A percentile compares a stretch with the other conserved stretches of the same genome.
These are phyloP conservation scores for Candida insectalens DNA, from an alignment of 805 yeast species.

Conservation along the genomic window DNA sequence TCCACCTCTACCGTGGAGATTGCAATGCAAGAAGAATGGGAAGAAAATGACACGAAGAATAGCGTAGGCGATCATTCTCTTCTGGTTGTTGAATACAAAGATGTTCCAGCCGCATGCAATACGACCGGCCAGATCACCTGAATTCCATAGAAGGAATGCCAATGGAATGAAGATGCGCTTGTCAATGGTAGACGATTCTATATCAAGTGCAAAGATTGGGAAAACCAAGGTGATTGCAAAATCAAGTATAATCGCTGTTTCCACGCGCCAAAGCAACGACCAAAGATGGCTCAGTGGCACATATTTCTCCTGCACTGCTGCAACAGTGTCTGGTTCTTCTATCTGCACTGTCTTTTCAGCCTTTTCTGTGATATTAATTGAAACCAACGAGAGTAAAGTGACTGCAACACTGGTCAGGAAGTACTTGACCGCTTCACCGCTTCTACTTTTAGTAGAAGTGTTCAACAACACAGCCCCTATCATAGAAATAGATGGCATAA, in stretches of 20 bases:
- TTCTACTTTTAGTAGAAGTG: conserved; percentile 10
- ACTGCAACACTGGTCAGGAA: conserved; percentile 24
- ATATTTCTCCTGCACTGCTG: conserved; percentile 15
- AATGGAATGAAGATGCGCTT: conserved; percentile 55
- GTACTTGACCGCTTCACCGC: conserved; percentile 26
- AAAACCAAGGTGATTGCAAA: conserved; percentile 69
- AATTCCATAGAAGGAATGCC: conserved; percentile 77
- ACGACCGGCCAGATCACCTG: conserved; percentile 81
- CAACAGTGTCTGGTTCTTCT: conserved; percentile 5
- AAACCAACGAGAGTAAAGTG: conserved; percentile 11
- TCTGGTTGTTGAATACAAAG: conserved; percentile 34
- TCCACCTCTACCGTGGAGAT: conserved; percentile 31
- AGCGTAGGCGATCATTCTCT: conserved; percentile 42
- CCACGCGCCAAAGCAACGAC: conserved; percentile 53
- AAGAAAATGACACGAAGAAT: conserved; percentile 47
- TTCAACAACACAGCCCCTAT: conserved; percentile 37
- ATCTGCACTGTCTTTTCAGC: conserved; percentile 11
- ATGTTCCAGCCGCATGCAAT: conserved; percentile 44
- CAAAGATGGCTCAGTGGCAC: conserved; percentile 56
- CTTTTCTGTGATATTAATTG: conserved; percentile 14
- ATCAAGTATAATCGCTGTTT: conserved; percentile 59
- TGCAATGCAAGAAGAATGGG: conserved; percentile 66
- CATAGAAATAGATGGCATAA: conserved; percentile 70
- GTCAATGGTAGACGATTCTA: conserved; percentile 32
- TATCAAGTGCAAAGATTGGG: conserved; percentile 82